Percentiles rank a stretch among this genome's conserved stretches.
These are phyloP conservation scores for Grosmannia penicillata DNA, from an alignment of 2,329 filamentous ascomycete species.

Conservation along the genomic window DNA sequence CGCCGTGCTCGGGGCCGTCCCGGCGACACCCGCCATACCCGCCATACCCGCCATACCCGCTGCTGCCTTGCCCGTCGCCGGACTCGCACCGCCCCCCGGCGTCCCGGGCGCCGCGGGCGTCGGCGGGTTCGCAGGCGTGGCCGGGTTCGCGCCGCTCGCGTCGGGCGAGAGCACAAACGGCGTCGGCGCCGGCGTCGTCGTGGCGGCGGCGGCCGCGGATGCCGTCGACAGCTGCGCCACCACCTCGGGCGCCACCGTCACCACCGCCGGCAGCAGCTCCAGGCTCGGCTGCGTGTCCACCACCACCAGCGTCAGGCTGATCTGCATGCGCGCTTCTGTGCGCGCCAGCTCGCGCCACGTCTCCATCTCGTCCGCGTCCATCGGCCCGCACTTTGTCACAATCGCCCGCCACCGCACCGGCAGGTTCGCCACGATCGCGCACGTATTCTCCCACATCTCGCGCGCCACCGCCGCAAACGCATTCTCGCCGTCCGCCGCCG, in stretches of 20 bases:
- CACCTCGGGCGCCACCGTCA: conserved; percentile 30
- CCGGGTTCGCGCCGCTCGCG: conserved; percentile 31
- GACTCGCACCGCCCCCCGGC: conserved; percentile 20
- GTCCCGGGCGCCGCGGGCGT: conserved; percentile 21
- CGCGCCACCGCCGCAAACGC: conserved; percentile 48
- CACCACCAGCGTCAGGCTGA: conserved; percentile 44
- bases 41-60: not conserved
- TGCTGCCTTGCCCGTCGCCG: conserved; percentile 9
- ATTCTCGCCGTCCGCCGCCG: no score
- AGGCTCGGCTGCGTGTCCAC: conserved; percentile 52
- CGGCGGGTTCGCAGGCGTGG: conserved; percentile 25
- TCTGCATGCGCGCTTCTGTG: conserved; percentile 32
- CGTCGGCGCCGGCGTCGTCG: conserved; percentile 55
- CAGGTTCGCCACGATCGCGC: conserved; percentile 54
- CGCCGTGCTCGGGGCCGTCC: conserved; percentile 16
- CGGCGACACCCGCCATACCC: not conserved
- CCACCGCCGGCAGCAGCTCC: conserved; percentile 42
- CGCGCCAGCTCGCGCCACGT: conserved; percentile 40
- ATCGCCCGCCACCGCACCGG: conserved; percentile 67
- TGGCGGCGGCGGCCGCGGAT: no score
- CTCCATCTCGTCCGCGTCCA: conserved; percentile 51
- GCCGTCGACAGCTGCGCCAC: conserved; percentile 24
- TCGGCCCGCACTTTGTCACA: conserved; percentile 54
- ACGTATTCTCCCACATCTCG: conserved; percentile 66
- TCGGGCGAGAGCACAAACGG: conserved; percentile 49